Percentiles rank a stretch among this genome's conserved stretches.
Evolutionary conservation across 2,329 filamentous ascomycete genomes (phyloP).

Genomic region (Proliferodiscus dingleyae): DNA sequence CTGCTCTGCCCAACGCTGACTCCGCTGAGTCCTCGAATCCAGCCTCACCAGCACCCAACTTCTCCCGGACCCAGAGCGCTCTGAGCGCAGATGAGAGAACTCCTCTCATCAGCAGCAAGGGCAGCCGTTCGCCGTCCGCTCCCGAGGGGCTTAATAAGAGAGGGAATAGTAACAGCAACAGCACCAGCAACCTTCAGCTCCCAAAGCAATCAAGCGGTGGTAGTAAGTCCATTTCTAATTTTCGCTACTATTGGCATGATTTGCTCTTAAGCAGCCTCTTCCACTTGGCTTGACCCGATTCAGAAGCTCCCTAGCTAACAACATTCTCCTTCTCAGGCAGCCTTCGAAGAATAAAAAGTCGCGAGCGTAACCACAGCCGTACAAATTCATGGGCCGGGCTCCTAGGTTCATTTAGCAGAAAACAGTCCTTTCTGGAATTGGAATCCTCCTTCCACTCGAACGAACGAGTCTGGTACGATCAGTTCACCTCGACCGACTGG

Average conservation of each 20-base stretch:
- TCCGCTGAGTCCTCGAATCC: slow-evolving; percentile 20
- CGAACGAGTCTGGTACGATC: slow-evolving; percentile 96
- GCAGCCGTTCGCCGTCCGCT: slow-evolving; percentile 23
- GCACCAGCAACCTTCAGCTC: slow-evolving; percentile 16
- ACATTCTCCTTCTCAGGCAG: slow-evolving; percentile 23
- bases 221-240: slow-evolving; percentile 13
- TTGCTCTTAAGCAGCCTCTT: too few relatives aligned
- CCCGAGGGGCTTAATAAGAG: slow-evolving; percentile 2
- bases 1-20: slow-evolving; percentile 10
- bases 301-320: slow-evolving; percentile 3
- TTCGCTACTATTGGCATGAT: too few relatives aligned
- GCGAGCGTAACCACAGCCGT: slow-evolving; percentile 41
- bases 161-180: not conserved
- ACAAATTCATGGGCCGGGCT: slow-evolving; percentile 58
- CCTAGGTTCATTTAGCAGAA: slow-evolving; percentile 49
- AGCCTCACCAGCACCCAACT: slow-evolving; percentile 16
- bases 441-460: slow-evolving; percentile 66
- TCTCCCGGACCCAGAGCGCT: slow-evolving; percentile 17
- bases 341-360: slow-evolving; percentile 14
- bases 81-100: slow-evolving; percentile 27
- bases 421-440: slow-evolving; percentile 49
- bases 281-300: too few relatives aligned
- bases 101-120: slow-evolving; percentile 23
- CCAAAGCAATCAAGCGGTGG: slow-evolving; percentile 25
- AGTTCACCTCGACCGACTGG: slow-evolving; percentile 97